A percentile compares a stretch with the other conserved stretches of the same genome.
Evolutionary conservation across 1,139 yeast species (phyloP).

Genomic region (Wickerhamomyces sp.): DNA sequence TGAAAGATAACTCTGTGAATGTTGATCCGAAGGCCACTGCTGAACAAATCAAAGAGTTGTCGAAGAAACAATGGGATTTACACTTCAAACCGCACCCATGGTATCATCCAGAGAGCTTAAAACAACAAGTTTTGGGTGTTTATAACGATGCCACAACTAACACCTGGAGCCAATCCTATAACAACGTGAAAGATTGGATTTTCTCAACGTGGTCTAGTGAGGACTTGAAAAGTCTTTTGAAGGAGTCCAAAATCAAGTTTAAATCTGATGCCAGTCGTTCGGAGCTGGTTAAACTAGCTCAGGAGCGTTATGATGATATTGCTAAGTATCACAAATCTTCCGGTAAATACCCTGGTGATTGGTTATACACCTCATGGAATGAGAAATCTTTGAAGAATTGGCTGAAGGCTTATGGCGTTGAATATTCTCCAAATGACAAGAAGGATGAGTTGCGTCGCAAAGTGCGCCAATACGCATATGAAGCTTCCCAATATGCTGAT

Average conservation of each 20-base stretch:
- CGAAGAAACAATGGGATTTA: constrained; percentile 30
- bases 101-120: constrained; percentile 12
- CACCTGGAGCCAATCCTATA: background rate
- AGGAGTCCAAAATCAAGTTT: constrained; percentile 30
- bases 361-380: constrained; percentile 47
- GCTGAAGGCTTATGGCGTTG: constrained; percentile 42
- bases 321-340: constrained; percentile 33
- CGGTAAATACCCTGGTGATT: constrained; percentile 47
- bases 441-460: constrained; percentile 39
- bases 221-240: constrained; percentile 41
- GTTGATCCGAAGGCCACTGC: constrained; percentile 23
- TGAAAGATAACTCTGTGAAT: constrained; percentile 31
- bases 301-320: constrained; percentile 35
- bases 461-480: constrained; percentile 40
- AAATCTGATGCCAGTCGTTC: constrained; percentile 26
- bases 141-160: constrained; percentile 5
- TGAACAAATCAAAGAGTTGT: constrained; percentile 33
- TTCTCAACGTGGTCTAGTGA: constrained; percentile 44
- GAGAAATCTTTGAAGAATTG: constrained; percentile 40
- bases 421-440: constrained; percentile 31
- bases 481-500: constrained; percentile 32
- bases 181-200: constrained; percentile 21
- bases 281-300: constrained; percentile 35
- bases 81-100: constrained; percentile 7
- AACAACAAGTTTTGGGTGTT: constrained; percentile 16